Evolutionary conservation across 2,329 filamentous ascomycete species (phyloP), one percentile per base, ranked within the genome.

Genomic region (Fusarium gaditjirri): DNA sequence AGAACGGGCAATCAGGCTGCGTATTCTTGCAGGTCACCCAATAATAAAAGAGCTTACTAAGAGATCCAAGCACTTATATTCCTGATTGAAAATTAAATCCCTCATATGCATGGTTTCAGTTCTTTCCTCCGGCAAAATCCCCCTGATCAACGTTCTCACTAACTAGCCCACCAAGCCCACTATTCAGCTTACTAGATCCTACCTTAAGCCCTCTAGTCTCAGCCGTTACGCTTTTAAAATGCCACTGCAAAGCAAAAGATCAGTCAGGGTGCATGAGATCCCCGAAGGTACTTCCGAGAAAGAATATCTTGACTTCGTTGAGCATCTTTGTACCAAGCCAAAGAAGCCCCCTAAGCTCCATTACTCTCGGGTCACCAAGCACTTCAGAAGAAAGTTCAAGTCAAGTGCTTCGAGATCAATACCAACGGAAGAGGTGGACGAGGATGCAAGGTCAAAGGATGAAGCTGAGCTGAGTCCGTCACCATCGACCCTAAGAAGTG

Each of bases 331-430:
- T 0, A 19, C 21, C 8, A 31, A n/a, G 5, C 36, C 25, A 0
- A 0, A 41, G 25, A 53, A 5, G 33, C 0, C 7, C 10, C 19
- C 21, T 0, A 13, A 17, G 13, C 6, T 0, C 1, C 25, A 1
- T 0, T 17, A 29, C 2, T 8, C 21, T 13, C 4, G n/a, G 1
- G 2, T 54, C 3, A 10, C 2, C 1, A 19, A 6, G 8, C 21
- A 7, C 27, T 7, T 41, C 0, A 41, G 8, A 0, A 0, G 11
- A n/a, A 54, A 41, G 6, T 29, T 7, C 0, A 41, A 5, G 5
- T 9, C 3, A 1, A 1, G 2, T 11, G 2, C 3, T 8, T 11
- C 25, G 17, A 2, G 3, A 1, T 25, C 31, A 8, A 3, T 1
- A 38, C 3, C 49, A 12, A 2, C 9, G 0, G 6, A 27, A 11